These are phyloP conservation scores for Amanita rubescens DNA, from an alignment of 768 basidiomycete genomes.

Conservation along the genomic window DNA sequence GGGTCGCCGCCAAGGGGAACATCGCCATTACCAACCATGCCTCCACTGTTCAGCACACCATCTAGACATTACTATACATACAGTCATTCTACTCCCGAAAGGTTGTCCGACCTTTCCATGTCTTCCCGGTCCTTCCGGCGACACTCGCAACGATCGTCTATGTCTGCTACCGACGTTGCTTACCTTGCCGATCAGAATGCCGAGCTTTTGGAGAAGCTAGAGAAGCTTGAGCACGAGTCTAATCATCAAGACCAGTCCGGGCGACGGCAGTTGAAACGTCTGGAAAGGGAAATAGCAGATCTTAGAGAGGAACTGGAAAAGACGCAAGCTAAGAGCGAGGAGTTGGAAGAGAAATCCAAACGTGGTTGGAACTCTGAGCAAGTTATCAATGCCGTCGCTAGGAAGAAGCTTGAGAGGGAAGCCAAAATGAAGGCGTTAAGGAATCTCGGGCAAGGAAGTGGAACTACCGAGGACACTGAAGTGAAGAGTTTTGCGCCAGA, in stretches of 20 bases:
- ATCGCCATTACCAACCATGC: constrained; percentile 30
- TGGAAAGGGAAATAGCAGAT: constrained; percentile 76
- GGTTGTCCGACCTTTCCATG: constrained; percentile 14
- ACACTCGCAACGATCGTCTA: constrained; percentile 46
- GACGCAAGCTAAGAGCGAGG: constrained; percentile 62
- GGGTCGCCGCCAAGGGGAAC: constrained; percentile 25
- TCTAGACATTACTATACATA: constrained; percentile 23
- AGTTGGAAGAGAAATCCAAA: constrained; percentile 62
- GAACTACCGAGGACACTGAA: constrained; percentile 22
- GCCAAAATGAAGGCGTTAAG: constrained; percentile 48
- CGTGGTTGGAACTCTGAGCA: constrained; percentile 34
- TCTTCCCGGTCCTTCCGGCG: constrained; percentile 21
- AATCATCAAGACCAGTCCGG: constrained; percentile 58
- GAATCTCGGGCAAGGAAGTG: constrained; percentile 24
- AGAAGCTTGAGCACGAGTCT: constrained; percentile 69
- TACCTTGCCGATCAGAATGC: constrained; percentile 77
- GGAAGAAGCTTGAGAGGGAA: constrained; percentile 44
- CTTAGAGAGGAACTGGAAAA: constrained; percentile 72
- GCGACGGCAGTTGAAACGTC: constrained; percentile 55
- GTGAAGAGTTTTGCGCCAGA: constrained; percentile 59
- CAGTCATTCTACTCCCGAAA: constrained; percentile 22
- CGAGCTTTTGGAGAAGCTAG: constrained; percentile 68
- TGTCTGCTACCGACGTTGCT: constrained; percentile 62
- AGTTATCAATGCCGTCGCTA: constrained; percentile 35
- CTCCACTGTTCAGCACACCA: constrained; percentile 22